Base-by-base conservation (phyloP, 768 basidiomycete genomes). In the Kwoniella heveanensis region DNA sequence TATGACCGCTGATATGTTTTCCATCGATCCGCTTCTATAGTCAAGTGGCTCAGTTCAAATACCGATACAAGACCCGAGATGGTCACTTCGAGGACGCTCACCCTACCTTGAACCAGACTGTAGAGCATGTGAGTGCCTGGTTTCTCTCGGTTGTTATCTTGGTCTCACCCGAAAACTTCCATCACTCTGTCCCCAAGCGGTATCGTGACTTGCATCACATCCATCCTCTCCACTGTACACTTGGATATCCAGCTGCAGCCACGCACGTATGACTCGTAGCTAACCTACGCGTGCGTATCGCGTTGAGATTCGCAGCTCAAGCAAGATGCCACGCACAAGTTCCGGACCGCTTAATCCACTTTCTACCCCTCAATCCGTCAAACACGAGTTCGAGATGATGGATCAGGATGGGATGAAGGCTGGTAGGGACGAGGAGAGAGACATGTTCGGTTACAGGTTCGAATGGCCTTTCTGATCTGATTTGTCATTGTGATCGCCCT, bases 1-100 rank as follows among this genome's bases (percentile, higher is more conserved):
- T 44, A 15, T 25, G 25, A 24, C 46, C 32, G 15, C 39, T 44
- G 39, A 44, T 17, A 32, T 32, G 32, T 32, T 7, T 19, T 7
- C 26, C 17, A 19, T 32, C 47, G 25, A 47, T 29, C 37, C 36
- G 17, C 47, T 1, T 22, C 24, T 27, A 19, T 36, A 68, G 70
- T 32, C 64, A 66, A 58, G 73, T 74, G 50, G 77, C 77, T n/a
- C 72, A 67, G 25, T 77, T 78, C 75, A 77, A 77, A 65, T 77
- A 77, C 69, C 65, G 77, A 57, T 72, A 77, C 72, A 73, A 73
- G 66, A 77, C 70, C 48, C 52, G 73, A 25, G 69, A 74, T 17
- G 78, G 78, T 21, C 69, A 68, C 66, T 70, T 64, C 54, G 75
- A 77, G 60, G 78, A 79, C 64, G 66, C 76, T 10, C 65, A 69